A percentile compares a stretch with the other conserved stretches of the same genome.
These are phyloP conservation scores for Niebla homalea DNA, from an alignment of 495 filamentous ascomycete genomes.

Conservation along the genomic window DNA sequence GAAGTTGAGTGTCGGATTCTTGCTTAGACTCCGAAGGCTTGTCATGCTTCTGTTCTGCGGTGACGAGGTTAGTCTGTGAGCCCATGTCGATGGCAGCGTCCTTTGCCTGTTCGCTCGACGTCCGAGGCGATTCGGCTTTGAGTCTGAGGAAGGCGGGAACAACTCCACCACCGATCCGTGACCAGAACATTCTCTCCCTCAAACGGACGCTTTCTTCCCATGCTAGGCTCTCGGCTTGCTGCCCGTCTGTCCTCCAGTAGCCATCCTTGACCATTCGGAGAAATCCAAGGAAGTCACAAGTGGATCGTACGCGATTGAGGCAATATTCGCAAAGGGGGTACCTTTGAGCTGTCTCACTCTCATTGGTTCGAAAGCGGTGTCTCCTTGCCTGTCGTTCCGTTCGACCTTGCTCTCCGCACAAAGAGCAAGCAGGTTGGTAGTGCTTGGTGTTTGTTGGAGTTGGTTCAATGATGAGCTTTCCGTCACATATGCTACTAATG, in stretches of 20 bases:
- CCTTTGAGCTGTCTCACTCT: constrained; percentile 67
- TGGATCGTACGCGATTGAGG: constrained; percentile 65
- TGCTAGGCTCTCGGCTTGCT: constrained; percentile 64
- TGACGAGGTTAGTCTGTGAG: background rate
- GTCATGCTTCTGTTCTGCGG: background rate
- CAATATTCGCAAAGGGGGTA: constrained; percentile 89
- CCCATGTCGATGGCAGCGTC: too few species aligned
- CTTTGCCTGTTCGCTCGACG: constrained; percentile 10
- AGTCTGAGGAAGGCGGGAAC: constrained; percentile 44
- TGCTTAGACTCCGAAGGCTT: background rate
- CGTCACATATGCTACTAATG: constrained; percentile 66
- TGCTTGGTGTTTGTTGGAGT: constrained; percentile 46
- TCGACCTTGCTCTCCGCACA: constrained; percentile 74
- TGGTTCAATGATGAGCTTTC: constrained; percentile 81
- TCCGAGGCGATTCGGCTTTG: constrained; percentile 13
- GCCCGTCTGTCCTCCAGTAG: constrained; percentile 61
- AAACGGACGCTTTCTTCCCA: constrained; percentile 90
- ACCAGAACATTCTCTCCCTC: constrained; percentile 94
- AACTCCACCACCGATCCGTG: constrained; percentile 76
- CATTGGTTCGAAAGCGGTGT: constrained; percentile 81
- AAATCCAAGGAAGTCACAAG: constrained; percentile 86
- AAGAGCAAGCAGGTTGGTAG: constrained; percentile 62
- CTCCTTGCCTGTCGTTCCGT: constrained; percentile 56
- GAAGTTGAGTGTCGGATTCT: too few species aligned
- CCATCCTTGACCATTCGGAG: constrained; percentile 81